A percentile compares a stretch with the other conserved stretches of the same genome.
Evolutionary conservation across 2,329 filamentous ascomycete genomes (phyloP).

Genomic region (Aureobasidium subglaciale): DNA sequence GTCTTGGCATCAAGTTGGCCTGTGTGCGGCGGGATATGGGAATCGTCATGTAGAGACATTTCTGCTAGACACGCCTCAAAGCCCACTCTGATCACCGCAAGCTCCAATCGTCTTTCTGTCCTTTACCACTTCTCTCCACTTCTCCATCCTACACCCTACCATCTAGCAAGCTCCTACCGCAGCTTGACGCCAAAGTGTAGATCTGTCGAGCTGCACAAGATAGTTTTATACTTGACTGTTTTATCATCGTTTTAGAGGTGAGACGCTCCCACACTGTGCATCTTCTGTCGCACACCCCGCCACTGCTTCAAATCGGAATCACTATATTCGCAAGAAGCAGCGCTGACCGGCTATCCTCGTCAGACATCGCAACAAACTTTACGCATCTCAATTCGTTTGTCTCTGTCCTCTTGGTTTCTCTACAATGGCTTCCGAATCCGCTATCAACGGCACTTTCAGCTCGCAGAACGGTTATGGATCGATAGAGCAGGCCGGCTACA

Average conservation of each 20-base stretch:
- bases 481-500: constrained; percentile 29
- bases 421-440: constrained; percentile 34
- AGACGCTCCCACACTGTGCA: background rate
- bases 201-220: constrained; percentile 10
- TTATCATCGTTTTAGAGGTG: constrained; percentile 9
- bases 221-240: constrained; percentile 13
- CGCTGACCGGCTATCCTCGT: background rate
- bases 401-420: constrained; percentile 6
- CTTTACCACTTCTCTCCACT: background rate
- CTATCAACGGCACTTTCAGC: constrained; percentile 44
- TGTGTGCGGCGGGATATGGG: too few species aligned
- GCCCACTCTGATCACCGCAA: constrained; percentile 2
- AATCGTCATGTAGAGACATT: too few species aligned
- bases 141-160: background rate
- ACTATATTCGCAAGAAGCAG: background rate
- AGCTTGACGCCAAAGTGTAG: constrained; percentile 11
- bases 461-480: constrained; percentile 34
- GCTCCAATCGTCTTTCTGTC: background rate
- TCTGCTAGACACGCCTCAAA: background rate
- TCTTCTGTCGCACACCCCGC: background rate
- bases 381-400: background rate
- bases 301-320: background rate
- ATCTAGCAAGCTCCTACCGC: background rate
- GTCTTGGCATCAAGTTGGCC: too few species aligned
- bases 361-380: background rate